A percentile compares a stretch with the other conserved stretches of the same genome.
Conservation (phyloP, 2,329 filamentous ascomycete genomes). For the Venturia asperata region DNA sequence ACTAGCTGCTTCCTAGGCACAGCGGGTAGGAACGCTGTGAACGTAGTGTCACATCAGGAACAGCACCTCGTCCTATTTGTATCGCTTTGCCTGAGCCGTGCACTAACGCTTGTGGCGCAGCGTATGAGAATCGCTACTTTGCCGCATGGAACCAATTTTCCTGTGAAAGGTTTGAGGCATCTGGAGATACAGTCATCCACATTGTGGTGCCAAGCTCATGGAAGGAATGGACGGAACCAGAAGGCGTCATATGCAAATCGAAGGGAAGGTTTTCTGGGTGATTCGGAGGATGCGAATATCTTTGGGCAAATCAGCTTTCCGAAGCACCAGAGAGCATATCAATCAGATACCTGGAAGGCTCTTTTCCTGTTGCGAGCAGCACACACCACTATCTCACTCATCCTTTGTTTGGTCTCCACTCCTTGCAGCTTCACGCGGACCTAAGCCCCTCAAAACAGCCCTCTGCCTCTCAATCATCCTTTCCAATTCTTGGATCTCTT, state of each 20-base stretch:
- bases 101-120: too few species aligned
- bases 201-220: too few species aligned
- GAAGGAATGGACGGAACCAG: too few species aligned
- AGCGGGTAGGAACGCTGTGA: too few species aligned
- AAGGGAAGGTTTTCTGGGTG: neutral
- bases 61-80: too few species aligned
- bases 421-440: conserved; percentile 15
- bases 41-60: too few species aligned
- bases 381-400: neutral
- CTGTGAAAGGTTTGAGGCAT: too few species aligned
- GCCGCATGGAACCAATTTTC: too few species aligned
- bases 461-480: conserved; percentile 56
- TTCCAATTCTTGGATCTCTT: conserved; percentile 62
- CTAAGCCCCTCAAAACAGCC: conserved; percentile 29
- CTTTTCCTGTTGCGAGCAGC: neutral
- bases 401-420: neutral
- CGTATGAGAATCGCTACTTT: too few species aligned
- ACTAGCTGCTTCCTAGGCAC: too few species aligned
- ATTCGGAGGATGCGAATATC: neutral
- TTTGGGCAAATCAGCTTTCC: neutral
- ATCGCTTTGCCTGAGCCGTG: too few species aligned
- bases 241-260: neutral
- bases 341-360: neutral
- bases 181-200: too few species aligned
- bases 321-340: neutral